Conservation (phyloP, 768 basidiomycete genomes). For the Lentinula sp. region DNA sequence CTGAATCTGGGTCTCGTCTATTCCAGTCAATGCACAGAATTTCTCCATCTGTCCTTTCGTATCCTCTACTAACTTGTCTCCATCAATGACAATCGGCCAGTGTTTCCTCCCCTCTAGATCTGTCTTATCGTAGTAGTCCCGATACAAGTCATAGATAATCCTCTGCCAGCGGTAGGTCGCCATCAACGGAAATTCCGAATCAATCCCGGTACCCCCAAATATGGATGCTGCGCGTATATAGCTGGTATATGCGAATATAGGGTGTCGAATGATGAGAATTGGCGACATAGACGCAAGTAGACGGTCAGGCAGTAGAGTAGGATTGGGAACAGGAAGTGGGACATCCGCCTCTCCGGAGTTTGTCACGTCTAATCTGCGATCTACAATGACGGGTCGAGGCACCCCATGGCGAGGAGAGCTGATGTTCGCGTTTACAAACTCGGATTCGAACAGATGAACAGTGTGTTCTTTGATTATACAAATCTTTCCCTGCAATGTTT, state of each 20-base stretch:
- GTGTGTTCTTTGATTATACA: constrained; percentile 1
- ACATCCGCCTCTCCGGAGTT: background rate
- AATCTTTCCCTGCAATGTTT: background rate
- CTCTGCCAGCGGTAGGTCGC: background rate
- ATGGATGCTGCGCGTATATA: background rate
- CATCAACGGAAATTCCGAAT: background rate
- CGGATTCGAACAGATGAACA: background rate
- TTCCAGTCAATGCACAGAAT: background rate
- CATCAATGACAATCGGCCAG: constrained; percentile 3
- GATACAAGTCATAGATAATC: constrained; percentile 4
- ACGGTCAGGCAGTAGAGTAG: constrained; percentile 3
- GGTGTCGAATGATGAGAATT: constrained; percentile 6
- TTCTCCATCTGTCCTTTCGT: constrained; percentile 2
- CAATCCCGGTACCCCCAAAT: background rate
- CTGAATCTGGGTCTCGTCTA: background rate
- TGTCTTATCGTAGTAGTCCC: background rate
- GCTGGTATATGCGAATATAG: background rate
- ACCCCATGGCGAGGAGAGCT: background rate
- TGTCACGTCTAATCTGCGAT: background rate
- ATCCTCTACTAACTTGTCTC: constrained; percentile 2
- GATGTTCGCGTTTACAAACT: background rate
- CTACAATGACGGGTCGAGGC: background rate
- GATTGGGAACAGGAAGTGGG: constrained; percentile 1
- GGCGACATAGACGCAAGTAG: background rate
- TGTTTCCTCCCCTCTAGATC: background rate